A percentile compares a stretch with the other conserved stretches of the same genome.
Conservation (phyloP, 139 green algal genomes). For the Picochlorum costavermella region DNA sequence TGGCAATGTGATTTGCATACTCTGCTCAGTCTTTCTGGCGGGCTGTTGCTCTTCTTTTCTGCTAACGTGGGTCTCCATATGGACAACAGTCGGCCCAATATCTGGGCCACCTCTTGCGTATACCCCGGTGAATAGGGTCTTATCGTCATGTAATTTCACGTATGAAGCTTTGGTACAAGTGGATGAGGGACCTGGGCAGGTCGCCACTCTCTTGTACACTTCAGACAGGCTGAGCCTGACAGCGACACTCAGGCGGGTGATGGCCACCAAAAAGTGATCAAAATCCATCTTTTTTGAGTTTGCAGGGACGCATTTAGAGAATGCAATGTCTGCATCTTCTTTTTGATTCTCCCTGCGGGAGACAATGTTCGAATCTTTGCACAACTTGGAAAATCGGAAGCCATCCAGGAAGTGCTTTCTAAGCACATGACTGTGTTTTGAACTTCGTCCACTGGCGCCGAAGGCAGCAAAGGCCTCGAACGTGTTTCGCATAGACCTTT, state of each 20-base stretch:
- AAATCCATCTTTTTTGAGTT: neutral
- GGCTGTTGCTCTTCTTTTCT: neutral
- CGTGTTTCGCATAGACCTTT: neutral
- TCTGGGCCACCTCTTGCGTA: slow-evolving; percentile 2
- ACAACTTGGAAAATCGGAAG: slow-evolving; percentile 8
- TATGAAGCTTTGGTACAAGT: neutral
- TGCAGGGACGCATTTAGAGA: neutral
- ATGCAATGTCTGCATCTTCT: neutral
- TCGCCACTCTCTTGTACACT: neutral
- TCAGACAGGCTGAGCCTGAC: neutral
- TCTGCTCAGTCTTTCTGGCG: neutral
- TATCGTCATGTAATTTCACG: slow-evolving; percentile 9
- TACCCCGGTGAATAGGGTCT: neutral
- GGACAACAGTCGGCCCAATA: neutral
- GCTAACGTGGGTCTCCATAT: neutral
- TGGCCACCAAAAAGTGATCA: slow-evolving; percentile 4
- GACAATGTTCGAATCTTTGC: slow-evolving; percentile 7
- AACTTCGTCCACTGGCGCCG: neutral
- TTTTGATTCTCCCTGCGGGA: neutral
- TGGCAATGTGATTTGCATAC: neutral
- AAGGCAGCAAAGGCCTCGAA: slow-evolving; percentile 7
- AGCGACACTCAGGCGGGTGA: neutral
- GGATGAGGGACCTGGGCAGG: neutral
- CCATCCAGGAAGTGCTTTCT: neutral
- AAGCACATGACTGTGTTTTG: neutral